Conservation (phyloP, 805 yeast genomes). For the Vanderwaltozyma verrucispora region DNA sequence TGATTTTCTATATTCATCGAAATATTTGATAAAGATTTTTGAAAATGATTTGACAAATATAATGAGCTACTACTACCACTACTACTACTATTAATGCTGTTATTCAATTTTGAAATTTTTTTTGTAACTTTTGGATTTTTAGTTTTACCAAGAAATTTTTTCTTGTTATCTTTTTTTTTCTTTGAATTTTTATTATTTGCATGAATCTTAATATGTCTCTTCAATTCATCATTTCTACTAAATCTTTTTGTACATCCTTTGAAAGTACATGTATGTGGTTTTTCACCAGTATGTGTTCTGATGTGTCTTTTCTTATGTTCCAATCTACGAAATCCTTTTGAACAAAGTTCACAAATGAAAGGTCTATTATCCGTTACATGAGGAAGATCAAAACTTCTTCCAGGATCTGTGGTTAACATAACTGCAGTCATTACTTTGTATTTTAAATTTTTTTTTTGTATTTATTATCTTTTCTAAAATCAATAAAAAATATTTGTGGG, state of each 20-base stretch:
- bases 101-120: too few relatives aligned
- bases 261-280: conserved; percentile 75
- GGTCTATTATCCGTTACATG: conserved; percentile 39
- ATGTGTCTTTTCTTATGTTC: conserved; percentile 91
- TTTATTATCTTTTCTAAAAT: too few relatives aligned
- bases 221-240: conserved; percentile 73
- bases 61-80: too few relatives aligned
- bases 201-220: conserved; percentile 78
- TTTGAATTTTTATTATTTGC: conserved; percentile 12
- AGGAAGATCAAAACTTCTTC: neutral
- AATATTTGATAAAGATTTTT: neutral
- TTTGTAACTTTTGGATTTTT: too few relatives aligned
- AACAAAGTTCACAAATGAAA: conserved; percentile 75
- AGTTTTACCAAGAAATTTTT: neutral
- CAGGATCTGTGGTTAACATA: neutral
- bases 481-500: too few relatives aligned
- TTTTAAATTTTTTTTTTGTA: too few relatives aligned
- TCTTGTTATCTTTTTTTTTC: conserved; percentile 4
- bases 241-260: conserved; percentile 80
- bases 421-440: neutral
- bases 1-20: neutral
- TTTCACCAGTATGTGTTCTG: conserved; percentile 88
- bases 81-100: too few relatives aligned
- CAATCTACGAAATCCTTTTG: conserved; percentile 74
- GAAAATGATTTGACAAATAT: neutral